These are phyloP conservation scores for Nemania sp. DNA, from an alignment of 2,329 filamentous ascomycete genomes.

Conservation along the genomic window DNA sequence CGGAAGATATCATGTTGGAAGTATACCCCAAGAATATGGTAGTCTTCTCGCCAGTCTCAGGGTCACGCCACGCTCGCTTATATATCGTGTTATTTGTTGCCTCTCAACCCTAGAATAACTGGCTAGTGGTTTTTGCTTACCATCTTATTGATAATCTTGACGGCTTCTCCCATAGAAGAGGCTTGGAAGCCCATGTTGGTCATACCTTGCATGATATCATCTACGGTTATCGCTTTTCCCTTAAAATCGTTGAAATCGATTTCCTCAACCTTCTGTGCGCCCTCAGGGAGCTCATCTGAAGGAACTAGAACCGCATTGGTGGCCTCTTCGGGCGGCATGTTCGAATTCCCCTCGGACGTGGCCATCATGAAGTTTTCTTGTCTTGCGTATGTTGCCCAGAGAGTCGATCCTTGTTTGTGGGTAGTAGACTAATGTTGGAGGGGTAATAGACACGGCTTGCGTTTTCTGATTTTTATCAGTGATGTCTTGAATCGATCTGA, in stretches of 20 bases:
- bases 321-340: constrained; percentile 69
- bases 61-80: constrained; percentile 81
- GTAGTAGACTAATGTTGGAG: constrained; percentile 9
- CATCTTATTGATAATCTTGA: constrained; percentile 96
- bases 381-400: background rate
- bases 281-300: constrained; percentile 83
- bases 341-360: constrained; percentile 42
- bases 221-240: constrained; percentile 80
- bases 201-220: constrained; percentile 86
- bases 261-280: constrained; percentile 84
- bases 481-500: background rate
- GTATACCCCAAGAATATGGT: constrained; percentile 99
- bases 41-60: constrained; percentile 81
- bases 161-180: constrained; percentile 78
- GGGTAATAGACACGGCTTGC: constrained; percentile 2
- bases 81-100: constrained; percentile 43
- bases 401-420: background rate
- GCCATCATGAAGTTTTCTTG: constrained; percentile 42
- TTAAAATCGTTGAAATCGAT: constrained; percentile 91
- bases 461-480: background rate
- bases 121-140: constrained; percentile 64
- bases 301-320: constrained; percentile 86
- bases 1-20: constrained; percentile 96
- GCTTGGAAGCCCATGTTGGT: constrained; percentile 87
- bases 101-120: constrained; percentile 34